Evolutionary conservation across 2,329 filamentous ascomycete genomes (phyloP).

Genomic region (Orbilia javanica): DNA sequence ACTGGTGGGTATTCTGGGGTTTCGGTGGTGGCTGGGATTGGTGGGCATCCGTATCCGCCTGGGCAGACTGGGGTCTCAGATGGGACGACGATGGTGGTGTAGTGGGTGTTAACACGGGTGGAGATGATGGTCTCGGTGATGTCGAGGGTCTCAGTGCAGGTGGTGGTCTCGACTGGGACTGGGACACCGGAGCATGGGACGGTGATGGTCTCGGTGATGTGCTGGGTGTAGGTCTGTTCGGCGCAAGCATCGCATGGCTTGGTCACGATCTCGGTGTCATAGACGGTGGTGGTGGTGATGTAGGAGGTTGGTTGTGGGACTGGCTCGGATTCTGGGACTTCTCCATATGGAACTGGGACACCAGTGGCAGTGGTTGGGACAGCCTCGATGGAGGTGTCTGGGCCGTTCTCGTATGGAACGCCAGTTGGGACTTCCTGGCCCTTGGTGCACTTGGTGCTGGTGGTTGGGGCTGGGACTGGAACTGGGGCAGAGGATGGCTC

Average conservation of each 20-base stretch:
- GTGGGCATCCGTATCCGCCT: conserved; percentile 46
- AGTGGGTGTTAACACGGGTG: conserved; percentile 45
- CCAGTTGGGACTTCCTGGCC: conserved; percentile 22
- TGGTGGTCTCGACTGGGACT: conserved; percentile 27
- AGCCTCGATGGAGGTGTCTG: conserved; percentile 1
- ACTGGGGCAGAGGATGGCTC: no score
- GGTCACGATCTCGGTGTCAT: conserved; percentile 38
- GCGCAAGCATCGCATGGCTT: conserved; percentile 50
- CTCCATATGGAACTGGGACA: no score
- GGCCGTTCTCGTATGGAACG: conserved; percentile 1
- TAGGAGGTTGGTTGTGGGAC: conserved; percentile 21
- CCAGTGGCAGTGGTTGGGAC: conserved; percentile 7
- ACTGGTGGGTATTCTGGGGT: conserved; percentile 28
- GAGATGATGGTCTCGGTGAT: conserved; percentile 49
- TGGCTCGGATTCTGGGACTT: no score
- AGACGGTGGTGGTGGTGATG: conserved; percentile 37
- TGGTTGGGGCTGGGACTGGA: conserved; percentile 11
- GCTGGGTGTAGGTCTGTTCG: conserved; percentile 45
- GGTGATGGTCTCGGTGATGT: conserved; percentile 32
- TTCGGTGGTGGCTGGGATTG: conserved; percentile 33
- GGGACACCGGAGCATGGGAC: conserved; percentile 43
- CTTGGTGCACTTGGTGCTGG: conserved; percentile 46
- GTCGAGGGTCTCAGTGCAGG: conserved; percentile 38
- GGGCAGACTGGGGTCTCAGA: conserved; percentile 39
- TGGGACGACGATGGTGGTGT: conserved; percentile 40